A percentile compares a stretch with the other conserved stretches of the same genome.
Conservation (phyloP, 306 rosid species). For the Gillenia trifoliata region DNA sequence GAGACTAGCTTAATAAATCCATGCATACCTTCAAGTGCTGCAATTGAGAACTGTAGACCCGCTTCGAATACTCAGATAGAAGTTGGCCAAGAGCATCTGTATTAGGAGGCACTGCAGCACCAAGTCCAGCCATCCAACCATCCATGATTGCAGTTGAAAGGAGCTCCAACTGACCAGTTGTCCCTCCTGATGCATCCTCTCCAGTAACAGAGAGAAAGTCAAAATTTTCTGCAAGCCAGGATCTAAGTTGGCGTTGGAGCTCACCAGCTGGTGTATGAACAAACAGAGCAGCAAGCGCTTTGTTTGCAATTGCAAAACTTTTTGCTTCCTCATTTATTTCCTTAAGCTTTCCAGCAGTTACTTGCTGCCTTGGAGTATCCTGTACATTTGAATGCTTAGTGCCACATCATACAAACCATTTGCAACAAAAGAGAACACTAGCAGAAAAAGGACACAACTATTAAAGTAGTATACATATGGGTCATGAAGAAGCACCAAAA, state of each 20-base stretch:
- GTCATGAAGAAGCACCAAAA: neutral
- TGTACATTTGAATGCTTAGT: slow-evolving; percentile 30
- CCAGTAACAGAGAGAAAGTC: slow-evolving; percentile 76
- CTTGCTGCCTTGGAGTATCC: slow-evolving; percentile 90
- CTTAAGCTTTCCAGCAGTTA: slow-evolving; percentile 94
- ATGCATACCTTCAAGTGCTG: slow-evolving; percentile 85
- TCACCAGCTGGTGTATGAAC: slow-evolving; percentile 99
- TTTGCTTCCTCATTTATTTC: slow-evolving; percentile 95
- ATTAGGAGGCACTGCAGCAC: slow-evolving; percentile 89
- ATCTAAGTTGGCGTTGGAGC: slow-evolving; percentile 94
- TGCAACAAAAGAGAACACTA: neutral
- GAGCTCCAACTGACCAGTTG: slow-evolving; percentile 97
- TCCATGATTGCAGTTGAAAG: slow-evolving; percentile 99
- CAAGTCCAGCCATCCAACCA: slow-evolving; percentile 99
- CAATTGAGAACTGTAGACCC: slow-evolving; percentile 86
- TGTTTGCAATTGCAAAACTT: slow-evolving; percentile 82
- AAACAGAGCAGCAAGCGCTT: slow-evolving; percentile 91
- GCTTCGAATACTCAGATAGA: slow-evolving; percentile 79
- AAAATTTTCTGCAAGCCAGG: slow-evolving; percentile 90
- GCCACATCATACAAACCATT: slow-evolving; percentile 22
- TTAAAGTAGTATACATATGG: neutral
- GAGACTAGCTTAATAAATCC: neutral
- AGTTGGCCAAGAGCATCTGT: slow-evolving; percentile 98
- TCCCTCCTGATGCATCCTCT: slow-evolving; percentile 68
- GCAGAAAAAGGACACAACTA: slow-evolving; percentile 11